A percentile compares a stretch with the other conserved stretches of the same genome.
Evolutionary conservation across 2,329 filamentous ascomycete genomes (phyloP).

Genomic region (Camptophora hylomeconis): DNA sequence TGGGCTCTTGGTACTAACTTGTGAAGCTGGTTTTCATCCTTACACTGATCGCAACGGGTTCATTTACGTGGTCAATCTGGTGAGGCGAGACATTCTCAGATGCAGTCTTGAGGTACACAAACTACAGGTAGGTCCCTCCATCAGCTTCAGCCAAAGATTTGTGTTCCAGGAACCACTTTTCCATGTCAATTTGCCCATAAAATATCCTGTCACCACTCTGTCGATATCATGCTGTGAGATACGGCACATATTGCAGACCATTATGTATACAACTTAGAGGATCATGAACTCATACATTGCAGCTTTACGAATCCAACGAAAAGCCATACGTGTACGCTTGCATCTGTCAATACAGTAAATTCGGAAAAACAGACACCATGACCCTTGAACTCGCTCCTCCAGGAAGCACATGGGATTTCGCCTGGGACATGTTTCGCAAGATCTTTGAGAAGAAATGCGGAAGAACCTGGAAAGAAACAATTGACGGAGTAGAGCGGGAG

Average conservation of each 20-base stretch:
- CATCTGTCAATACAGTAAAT: constrained; percentile 2
- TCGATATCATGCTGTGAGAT: too few relatives aligned
- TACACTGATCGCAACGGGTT: constrained; percentile 53
- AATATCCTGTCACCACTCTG: too few relatives aligned
- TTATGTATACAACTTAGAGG: not conserved
- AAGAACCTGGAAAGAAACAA: constrained; percentile 42
- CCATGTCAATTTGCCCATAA: too few relatives aligned
- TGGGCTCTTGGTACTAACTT: constrained; percentile 2
- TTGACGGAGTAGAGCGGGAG: constrained; percentile 5
- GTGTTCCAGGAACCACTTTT: too few relatives aligned
- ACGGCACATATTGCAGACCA: too few relatives aligned
- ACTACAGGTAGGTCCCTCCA: constrained; percentile 49
- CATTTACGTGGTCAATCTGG: constrained; percentile 49
- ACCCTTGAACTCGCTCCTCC: constrained; percentile 18
- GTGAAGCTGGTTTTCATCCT: constrained; percentile 46
- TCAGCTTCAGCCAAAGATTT: too few relatives aligned
- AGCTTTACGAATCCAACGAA: constrained; percentile 3
- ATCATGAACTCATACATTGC: constrained; percentile 3
- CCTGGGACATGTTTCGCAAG: constrained; percentile 38
- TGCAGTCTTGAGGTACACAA: constrained; percentile 46
- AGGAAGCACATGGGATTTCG: constrained; percentile 23
- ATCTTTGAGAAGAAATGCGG: constrained; percentile 49
- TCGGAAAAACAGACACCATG: not conserved
- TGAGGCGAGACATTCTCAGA: constrained; percentile 35
- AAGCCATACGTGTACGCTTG: constrained; percentile 1